Percentiles rank a stretch among this genome's conserved stretches.
Conservation (phyloP, 2,329 filamentous ascomycete genomes). For the Corinectria fuckeliana region DNA sequence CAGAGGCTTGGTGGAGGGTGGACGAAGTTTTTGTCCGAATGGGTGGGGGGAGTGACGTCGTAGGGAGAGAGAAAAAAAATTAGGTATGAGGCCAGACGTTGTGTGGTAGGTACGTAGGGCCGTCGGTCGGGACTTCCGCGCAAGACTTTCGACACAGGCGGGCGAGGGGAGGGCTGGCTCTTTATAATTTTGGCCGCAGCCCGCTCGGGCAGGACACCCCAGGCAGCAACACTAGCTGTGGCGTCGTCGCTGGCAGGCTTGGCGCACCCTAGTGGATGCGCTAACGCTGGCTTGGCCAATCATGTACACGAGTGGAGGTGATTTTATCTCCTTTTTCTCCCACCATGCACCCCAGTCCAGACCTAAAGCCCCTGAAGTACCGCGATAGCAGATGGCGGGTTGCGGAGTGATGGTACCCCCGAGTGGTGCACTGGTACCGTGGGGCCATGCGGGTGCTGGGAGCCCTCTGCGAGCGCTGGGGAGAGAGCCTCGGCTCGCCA, state of each 20-base stretch:
- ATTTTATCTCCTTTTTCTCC: constrained; percentile 50
- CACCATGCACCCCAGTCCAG: constrained; percentile 42
- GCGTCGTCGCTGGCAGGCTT: constrained; percentile 50
- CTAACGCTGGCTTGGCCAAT: constrained; percentile 49
- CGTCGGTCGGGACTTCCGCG: constrained; percentile 63
- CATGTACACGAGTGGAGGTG: constrained; percentile 36
- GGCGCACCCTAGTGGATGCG: constrained; percentile 45
- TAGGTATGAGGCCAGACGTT: constrained; percentile 51
- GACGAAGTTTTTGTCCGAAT: constrained; percentile 32
- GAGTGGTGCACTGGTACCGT: constrained; percentile 9
- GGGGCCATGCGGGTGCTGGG: constrained; percentile 10
- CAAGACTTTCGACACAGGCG: constrained; percentile 55
- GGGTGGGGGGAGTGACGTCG: constrained; percentile 45
- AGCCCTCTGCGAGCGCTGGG: constrained; percentile 17
- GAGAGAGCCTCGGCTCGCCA: constrained; percentile 27
- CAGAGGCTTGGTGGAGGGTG: constrained; percentile 28
- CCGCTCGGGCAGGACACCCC: constrained; percentile 47
- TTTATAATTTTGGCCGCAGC: constrained; percentile 61
- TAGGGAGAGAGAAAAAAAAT: constrained; percentile 42
- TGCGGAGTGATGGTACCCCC: constrained; percentile 28
- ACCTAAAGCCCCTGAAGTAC: constrained; percentile 50
- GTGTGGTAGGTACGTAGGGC: constrained; percentile 57
- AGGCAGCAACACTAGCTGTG: constrained; percentile 54
- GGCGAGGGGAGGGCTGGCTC: constrained; percentile 60
- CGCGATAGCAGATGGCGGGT: constrained; percentile 40